These are phyloP conservation scores for Solanum corneliomulleri DNA, from an alignment of 257 asterid species.

Conservation along the genomic window DNA sequence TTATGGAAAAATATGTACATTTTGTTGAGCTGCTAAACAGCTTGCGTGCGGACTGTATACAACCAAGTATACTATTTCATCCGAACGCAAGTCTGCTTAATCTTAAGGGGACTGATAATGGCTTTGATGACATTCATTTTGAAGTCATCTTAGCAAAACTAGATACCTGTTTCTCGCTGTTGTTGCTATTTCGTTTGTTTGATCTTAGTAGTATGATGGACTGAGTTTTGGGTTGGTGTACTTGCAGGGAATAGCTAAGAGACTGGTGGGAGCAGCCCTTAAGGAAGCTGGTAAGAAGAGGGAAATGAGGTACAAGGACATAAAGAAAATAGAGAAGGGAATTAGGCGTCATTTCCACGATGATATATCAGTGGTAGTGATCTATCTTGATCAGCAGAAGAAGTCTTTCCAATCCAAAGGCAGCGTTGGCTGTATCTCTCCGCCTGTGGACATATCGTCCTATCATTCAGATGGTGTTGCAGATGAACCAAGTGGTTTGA, in stretches of 20 bases:
- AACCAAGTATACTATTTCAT: neutral
- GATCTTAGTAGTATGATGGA: neutral
- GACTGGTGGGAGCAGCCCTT: neutral
- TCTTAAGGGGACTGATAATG: neutral
- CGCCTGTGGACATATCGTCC: neutral
- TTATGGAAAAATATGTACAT: neutral
- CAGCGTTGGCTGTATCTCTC: neutral
- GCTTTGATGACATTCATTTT: neutral
- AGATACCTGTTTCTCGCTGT: neutral
- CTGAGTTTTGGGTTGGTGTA: neutral
- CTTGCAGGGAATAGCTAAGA: constrained; percentile 1
- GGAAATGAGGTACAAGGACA: neutral
- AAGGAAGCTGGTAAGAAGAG: neutral
- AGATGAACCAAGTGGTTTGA: neutral
- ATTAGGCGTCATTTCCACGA: constrained; percentile 1
- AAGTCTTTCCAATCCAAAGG: neutral
- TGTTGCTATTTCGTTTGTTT: neutral
- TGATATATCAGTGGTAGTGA: neutral
- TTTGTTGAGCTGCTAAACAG: neutral
- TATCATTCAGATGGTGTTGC: neutral
- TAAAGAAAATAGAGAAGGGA: neutral
- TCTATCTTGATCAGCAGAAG: neutral
- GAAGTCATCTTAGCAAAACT: neutral
- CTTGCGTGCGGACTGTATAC: neutral
- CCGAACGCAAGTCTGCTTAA: neutral